These are phyloP conservation scores for Plasmodium fragile DNA, from an alignment of 169 alveolate species.

Conservation along the genomic window DNA sequence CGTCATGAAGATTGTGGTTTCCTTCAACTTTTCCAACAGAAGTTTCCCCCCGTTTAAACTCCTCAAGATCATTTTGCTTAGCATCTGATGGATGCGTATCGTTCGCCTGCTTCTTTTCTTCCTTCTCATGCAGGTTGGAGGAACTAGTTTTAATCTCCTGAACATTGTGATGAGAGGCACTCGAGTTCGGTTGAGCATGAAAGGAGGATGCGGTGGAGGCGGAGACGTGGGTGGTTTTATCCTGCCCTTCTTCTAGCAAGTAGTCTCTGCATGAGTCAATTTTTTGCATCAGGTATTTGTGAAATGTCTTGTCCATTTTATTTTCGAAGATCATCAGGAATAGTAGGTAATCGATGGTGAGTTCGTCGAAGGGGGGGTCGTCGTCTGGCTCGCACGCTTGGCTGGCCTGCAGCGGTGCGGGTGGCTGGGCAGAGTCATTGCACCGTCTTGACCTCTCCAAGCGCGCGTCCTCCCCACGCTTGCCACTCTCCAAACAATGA, in stretches of 20 bases:
- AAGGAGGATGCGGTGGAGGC: not conserved
- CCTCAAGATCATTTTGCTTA: not conserved
- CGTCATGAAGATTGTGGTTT: not conserved
- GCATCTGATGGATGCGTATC: not conserved
- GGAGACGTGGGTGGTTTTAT: not conserved
- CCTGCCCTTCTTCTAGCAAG: not conserved
- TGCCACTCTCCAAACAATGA: not conserved
- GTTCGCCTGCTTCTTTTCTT: not conserved
- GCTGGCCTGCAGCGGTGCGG: not conserved
- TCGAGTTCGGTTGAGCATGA: not conserved
- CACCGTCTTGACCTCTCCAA: not conserved
- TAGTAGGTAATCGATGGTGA: constrained; percentile 51
- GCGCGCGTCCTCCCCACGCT: not conserved
- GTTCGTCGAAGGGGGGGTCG: constrained; percentile 25
- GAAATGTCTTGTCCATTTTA: constrained; percentile 30
- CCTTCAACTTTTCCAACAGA: not conserved
- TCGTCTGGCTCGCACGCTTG: not conserved
- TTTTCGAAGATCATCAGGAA: constrained; percentile 72
- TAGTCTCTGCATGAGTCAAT: constrained; percentile 6
- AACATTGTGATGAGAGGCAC: not conserved
- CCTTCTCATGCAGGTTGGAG: not conserved
- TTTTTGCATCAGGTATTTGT: constrained; percentile 15
- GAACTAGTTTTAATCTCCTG: not conserved
- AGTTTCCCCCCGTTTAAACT: not conserved
- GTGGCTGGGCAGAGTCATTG: not conserved